Percentiles rank a stretch among this genome's conserved stretches.
These are phyloP conservation scores for Penicillium sp. DNA, from an alignment of 2,329 filamentous ascomycete genomes.

Conservation along the genomic window DNA sequence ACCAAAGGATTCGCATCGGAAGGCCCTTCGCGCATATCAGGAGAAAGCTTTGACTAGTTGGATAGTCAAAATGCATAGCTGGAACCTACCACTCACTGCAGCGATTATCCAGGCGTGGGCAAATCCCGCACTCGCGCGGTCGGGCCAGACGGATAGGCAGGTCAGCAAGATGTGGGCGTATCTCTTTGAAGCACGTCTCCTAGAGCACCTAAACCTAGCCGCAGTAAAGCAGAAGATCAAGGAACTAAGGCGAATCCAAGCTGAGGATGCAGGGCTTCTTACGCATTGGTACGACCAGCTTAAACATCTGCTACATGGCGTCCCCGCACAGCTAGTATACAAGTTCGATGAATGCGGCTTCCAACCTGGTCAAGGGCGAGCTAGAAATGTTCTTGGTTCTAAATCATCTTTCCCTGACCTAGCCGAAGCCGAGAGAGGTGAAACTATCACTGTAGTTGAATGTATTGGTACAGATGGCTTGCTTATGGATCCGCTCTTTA, in stretches of 20 bases:
- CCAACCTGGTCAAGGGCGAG: neutral
- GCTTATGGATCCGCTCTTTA: neutral
- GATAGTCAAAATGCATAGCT: neutral
- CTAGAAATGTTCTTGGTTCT: neutral
- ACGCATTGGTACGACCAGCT: neutral
- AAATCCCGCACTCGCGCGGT: neutral
- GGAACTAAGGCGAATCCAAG: neutral
- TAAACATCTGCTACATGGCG: neutral
- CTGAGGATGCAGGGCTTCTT: neutral
- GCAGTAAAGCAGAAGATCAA: conserved; percentile 1
- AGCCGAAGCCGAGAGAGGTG: neutral
- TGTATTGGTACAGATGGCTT: neutral
- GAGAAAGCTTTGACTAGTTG: neutral
- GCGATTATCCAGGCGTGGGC: neutral
- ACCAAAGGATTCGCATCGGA: neutral
- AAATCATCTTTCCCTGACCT: neutral
- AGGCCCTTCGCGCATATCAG: neutral
- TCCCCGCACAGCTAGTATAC: neutral
- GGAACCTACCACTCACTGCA: neutral
- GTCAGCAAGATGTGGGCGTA: conserved; percentile 2
- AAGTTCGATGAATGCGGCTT: conserved; percentile 3
- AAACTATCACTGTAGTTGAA: neutral
- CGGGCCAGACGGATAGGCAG: neutral
- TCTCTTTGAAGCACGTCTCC: neutral
- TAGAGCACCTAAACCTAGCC: neutral